Base-by-base conservation (phyloP, 192 early-diverging fungal species). In the Entophlyctis luteolus region DNA sequence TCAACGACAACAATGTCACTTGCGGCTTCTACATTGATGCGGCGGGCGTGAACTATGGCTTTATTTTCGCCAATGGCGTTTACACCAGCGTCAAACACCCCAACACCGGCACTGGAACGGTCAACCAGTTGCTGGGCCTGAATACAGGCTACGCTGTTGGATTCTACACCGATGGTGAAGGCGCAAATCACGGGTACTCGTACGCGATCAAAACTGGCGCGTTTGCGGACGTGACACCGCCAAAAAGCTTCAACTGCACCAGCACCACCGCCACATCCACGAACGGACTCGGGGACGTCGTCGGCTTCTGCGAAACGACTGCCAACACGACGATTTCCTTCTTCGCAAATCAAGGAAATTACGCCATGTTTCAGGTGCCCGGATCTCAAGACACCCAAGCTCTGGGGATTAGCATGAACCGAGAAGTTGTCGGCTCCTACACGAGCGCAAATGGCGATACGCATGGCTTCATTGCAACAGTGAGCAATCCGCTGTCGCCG, bases 1-100 rank as follows among this genome's bases (percentile, higher is more conserved):
- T 56, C 55, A 56, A 56, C 55, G 28, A 10, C 27, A 34, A 33
- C 22, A 33, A 32, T 33, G 55, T 32, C 16, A 23, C 23, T 6
- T 25, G 55, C 8, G 55, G 55, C 12, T 56, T 56, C 55, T 56
- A 10, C 4, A 56, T 56, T 33, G 55, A 56, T 22, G 16, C 55
- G 28, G 28, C 27, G 8, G 31, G 10, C 3, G 35, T 10, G 29
- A 56, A 25, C 5, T 56, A 16, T 10, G 55, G 55, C 16, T 56
- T 56, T 28, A 34, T 56, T 23, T 18, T 18, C 5, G 29, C 29
- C 6, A 56, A 56, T 34, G 55, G 55, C 6, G 6, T 27, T 27
- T 56, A 33, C 55, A 56, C 55, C 4, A 56, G 6, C 55, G 33
- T 56, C 55, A 8, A 14, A 5, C 4, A 56, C 32, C 55, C 55